Conservation (phyloP, 148 eudicot species). For the Rhododendron ovatum region DNA sequence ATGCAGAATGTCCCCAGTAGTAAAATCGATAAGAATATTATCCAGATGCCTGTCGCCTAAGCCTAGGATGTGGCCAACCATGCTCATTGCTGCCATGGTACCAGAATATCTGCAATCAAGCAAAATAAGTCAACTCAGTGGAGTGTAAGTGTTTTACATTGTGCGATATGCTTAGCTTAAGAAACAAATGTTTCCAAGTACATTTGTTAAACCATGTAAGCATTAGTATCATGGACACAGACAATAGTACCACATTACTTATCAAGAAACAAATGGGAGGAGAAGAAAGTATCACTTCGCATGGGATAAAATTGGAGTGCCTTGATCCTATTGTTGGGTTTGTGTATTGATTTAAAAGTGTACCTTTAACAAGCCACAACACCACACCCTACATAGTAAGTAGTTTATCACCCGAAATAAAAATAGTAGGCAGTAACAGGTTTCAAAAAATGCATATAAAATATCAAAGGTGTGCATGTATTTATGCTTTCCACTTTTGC, state of each 20-base stretch:
- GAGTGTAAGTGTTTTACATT: neutral
- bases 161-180: neutral
- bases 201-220: neutral
- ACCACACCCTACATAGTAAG: neutral
- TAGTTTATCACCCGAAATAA: neutral
- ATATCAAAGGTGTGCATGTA: neutral
- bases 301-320: neutral
- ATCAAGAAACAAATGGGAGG: constrained; percentile 9
- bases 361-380: neutral
- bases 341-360: neutral
- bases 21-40: constrained; percentile 83
- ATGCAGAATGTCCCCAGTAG: constrained; percentile 86
- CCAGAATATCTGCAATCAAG: constrained; percentile 72
- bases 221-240: neutral
- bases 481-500: neutral
- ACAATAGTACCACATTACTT: neutral
- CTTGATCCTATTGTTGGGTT: neutral
- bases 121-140: constrained; percentile 4
- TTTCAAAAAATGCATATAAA: neutral
- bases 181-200: neutral
- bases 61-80: constrained; percentile 96
- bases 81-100: constrained; percentile 94
- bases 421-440: neutral
- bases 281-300: neutral
- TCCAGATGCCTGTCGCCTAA: constrained; percentile 98